Base-by-base conservation (phyloP, 1,284 basidiomycete genomes). In the Rhodotorula sp. region DNA sequence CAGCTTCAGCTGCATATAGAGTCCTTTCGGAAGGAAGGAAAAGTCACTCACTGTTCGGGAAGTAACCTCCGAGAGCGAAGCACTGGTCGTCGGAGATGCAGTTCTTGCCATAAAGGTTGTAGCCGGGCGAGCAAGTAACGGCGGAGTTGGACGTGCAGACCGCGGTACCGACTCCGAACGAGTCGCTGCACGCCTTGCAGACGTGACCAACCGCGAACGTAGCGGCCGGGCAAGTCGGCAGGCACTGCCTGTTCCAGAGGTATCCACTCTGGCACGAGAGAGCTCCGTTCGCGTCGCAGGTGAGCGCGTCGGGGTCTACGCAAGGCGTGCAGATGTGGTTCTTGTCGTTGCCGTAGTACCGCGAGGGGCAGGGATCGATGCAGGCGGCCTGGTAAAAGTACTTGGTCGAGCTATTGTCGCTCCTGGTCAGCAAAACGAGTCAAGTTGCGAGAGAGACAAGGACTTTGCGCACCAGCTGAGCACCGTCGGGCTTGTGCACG, bases 321-420 rank as follows among this genome's bases (percentile, higher is more conserved):
- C 58, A 60, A 39, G 58, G 58, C 43, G 43, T 47, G 58, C 58
- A 60, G 58, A 47, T 43, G 58, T 47, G 58, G 23, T 47, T n/a
- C 23, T 26, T 26, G 10, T 39, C 23, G 43, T 60, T 60, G 43
- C 23, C 58, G 43, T 43, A 60, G 43, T 48, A 60, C 46, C 58
- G 58, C 39, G 58, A 26, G 43, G 58, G 58, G 58, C 58, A 60
- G n/a, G 58, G 58, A 16, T 60, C 46, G 58, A 60, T 47, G 58
- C 58, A 60, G 14, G 39, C 58, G 23, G 43, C 58, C 23, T 26
- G 58, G 58, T 60, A 60, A 23, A 47, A 46, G 58, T 26, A 60
- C n/a, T 60, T 60, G 58, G 39, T 60, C 39, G 39, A 14, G 43
- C 58, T 60, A 43, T 23, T 1, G 2, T 43, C 2, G 10, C 12